phyloP scores from a whole-genome alignment of 2,329 filamentous ascomycete species.

The Thermomyces lanuginosus region DNA sequence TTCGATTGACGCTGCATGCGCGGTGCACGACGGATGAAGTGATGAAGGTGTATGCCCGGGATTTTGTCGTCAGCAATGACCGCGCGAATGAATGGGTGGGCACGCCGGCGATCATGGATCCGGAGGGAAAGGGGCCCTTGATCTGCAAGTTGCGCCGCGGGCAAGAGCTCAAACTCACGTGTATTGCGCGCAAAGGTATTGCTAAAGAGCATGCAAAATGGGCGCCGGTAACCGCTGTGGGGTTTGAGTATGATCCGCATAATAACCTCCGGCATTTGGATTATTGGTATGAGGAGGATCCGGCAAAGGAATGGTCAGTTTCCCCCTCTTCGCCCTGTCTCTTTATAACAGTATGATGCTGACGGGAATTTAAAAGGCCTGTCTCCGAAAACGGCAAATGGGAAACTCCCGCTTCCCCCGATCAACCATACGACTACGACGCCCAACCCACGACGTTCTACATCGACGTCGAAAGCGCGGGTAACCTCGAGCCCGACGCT shows the following conservation, averaged over 20 bases:
- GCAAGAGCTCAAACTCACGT: slow-evolving; percentile 78
- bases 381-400: slow-evolving; percentile 41
- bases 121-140: slow-evolving; percentile 62
- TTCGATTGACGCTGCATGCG: slow-evolving; percentile 69
- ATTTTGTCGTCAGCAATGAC: slow-evolving; percentile 57
- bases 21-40: slow-evolving; percentile 72
- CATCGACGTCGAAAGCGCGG: slow-evolving; percentile 79
- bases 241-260: slow-evolving; percentile 95
- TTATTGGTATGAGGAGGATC: slow-evolving; percentile 84
- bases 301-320: slow-evolving; percentile 63
- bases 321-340: slow-evolving; percentile 1
- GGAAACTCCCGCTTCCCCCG: slow-evolving; percentile 61
- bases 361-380: slow-evolving; percentile 13
- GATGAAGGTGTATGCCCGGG: slow-evolving; percentile 86
- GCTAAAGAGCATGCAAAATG: slow-evolving; percentile 98
- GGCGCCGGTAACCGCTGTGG: slow-evolving; percentile 80
- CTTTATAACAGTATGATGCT: not conserved
- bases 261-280: slow-evolving; percentile 89
- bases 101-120: slow-evolving; percentile 67
- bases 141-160: slow-evolving; percentile 81
- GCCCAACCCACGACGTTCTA: slow-evolving; percentile 76
- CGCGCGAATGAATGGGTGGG: slow-evolving; percentile 61
- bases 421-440: slow-evolving; percentile 80
- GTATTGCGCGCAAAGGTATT: slow-evolving; percentile 94
- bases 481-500: slow-evolving; percentile 72